Evolutionary conservation across 768 basidiomycete species (phyloP), one percentile per base, ranked within the genome.

Genomic region (Mycena galericulata): DNA sequence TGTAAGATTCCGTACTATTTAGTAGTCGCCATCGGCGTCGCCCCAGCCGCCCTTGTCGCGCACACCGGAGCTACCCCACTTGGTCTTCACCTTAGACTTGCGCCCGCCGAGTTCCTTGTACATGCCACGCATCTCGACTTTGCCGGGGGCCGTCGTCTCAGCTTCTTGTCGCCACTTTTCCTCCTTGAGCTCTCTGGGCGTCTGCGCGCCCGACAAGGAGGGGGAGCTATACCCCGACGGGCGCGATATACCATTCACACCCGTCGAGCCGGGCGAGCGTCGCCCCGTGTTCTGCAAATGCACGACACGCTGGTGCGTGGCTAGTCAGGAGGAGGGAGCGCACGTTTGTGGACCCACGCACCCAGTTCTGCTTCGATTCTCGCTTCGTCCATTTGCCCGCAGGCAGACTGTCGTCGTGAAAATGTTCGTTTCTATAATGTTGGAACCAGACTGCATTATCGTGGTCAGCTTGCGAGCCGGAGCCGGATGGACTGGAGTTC

Each of bases 291-390:
- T 81, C 80, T 76, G 84, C 59, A 80, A 79, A 77, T 79, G 87
- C 10, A 84, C 84, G 12, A 83, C 73, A 40, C 92, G 89, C 92
- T 93, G 70, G 15, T 24, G 29, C 26, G 10, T 22, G n/a, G 26
- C 27, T 71, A 60, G 41, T 55, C 62, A 49, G 63, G 45, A 53
- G 40, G 65, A 32, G 70, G 65, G 41, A 20, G 41, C 50, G 40
- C 45, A 69, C 49, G 4, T 30, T 38, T 46, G 36, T n/a, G 64
- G 49, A 53, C 55, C 9, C 67, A 84, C 81, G 26, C 70, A 90
- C 92, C 96, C 96, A 98, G 71, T 92, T 92, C 79, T 95, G 92
- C 77, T 96, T 98, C n/a, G 94, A 96, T 78, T 98, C 96, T 62
- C 92, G 86, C 75, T 93, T 93, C 11, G 95, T 93, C 96, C 96